Base-by-base conservation (phyloP, 495 filamentous ascomycete species). In the Daldinia concentrica region DNA sequence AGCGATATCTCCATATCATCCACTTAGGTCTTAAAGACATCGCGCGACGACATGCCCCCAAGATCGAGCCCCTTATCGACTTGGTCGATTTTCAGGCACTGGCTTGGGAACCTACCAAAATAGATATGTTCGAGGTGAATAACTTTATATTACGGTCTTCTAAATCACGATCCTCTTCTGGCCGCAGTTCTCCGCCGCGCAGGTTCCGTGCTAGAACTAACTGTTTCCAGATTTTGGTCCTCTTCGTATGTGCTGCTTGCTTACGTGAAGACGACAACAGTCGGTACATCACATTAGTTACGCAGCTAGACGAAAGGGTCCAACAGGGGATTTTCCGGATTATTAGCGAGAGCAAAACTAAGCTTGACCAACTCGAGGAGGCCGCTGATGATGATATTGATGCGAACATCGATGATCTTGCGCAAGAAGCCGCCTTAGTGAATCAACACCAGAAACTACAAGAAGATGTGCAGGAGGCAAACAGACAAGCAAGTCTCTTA, bases 401-500 rank as follows among this genome's bases (percentile, higher is more conserved):
- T 22, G 50, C 3, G 7, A 58, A 56, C 51, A 19, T 63, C 27
- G 71, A 68, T 11, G 76, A 76, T n/a, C 71, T 78, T 50, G 76
- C 74, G 27, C 71, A 72, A 27, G 76, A 78, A 58, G 76, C 76
- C 39, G 65, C 66, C 15, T 30, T 78, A n/a, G 45, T 55, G 6
- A 52, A 48, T 12, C 43, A 48, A 14, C 43, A 48, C 17, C 43
- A 48, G 19, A 48, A 70, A 19, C 48, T 77, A 41, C 77, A 78
- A 57, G 68, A 62, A n/a, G 70, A 78, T 15, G 74, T 84, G 15
- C 83, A 84, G 4, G 81, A 83, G 29, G 85, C 89, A 58, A 87
- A 86, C 82, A 85, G 73, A 14, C 74, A 84, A 83, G 56, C 77
- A 84, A 71, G 83, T 81, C 58, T 83, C 64, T 78, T 90, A 60